phyloP scores from a whole-genome alignment of 1,284 basidiomycete genomes.

The Ceratobasidium sp. region DNA sequence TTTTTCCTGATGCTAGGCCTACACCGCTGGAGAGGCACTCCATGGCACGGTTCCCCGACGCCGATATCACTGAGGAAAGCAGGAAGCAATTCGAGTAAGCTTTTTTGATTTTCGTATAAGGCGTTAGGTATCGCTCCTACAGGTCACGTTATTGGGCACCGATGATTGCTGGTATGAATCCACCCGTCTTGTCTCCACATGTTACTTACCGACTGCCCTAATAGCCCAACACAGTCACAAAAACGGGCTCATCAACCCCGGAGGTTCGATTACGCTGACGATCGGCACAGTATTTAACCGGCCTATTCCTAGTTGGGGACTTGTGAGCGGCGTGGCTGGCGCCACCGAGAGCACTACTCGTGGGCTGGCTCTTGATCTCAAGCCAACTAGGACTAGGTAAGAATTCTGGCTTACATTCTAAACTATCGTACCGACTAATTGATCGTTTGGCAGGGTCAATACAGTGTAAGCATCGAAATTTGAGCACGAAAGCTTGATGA shows the following conservation, averaged over 20 bases:
- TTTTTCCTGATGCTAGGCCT: no score
- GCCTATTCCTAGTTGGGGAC: conserved; percentile 8
- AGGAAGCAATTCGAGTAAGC: conserved; percentile 16
- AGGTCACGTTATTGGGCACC: no score
- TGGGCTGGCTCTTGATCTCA: conserved; percentile 23
- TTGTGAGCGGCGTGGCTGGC: background rate
- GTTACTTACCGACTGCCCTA: background rate
- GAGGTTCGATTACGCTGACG: conserved; percentile 15
- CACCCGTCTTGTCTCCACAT: no score
- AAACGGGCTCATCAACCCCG: conserved; percentile 11
- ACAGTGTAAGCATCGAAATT: background rate
- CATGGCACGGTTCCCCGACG: background rate
- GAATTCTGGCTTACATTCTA: background rate
- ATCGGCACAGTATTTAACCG: background rate
- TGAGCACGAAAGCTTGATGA: background rate
- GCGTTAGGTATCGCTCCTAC: no score
- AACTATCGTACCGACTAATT: background rate
- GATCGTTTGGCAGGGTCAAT: conserved; percentile 10
- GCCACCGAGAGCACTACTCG: conserved; percentile 10
- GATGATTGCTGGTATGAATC: no score
- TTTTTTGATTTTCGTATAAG: background rate
- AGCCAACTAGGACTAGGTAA: conserved; percentile 11
- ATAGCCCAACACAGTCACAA: conserved; percentile 10
- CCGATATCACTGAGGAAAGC: background rate
- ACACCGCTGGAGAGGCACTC: conserved; percentile 6